A percentile compares a stretch with the other conserved stretches of the same genome.
phyloP scores from a whole-genome alignment of 2,329 filamentous ascomycete species.

The Aspergillus flavus region DNA sequence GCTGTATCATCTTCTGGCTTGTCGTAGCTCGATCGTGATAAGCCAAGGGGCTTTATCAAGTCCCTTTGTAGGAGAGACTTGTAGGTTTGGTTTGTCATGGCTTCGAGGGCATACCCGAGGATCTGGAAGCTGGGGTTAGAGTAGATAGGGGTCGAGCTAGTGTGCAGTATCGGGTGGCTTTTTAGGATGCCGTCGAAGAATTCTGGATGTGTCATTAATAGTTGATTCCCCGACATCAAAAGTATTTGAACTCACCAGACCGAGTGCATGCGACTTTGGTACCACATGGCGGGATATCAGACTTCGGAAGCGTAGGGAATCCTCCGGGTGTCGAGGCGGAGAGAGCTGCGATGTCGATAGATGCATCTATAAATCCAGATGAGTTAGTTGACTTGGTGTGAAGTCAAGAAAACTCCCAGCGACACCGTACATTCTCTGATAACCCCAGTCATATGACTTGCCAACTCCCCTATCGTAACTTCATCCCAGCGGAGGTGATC shows the following conservation, averaged over 20 bases:
- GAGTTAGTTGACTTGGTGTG: not conserved
- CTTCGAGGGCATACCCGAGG: conserved; percentile 46
- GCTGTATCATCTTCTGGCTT: not conserved
- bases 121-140: conserved; percentile 47
- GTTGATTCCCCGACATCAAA: too few relatives aligned
- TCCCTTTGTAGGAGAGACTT: conserved; percentile 38
- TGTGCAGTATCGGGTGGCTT: conserved; percentile 41
- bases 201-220: not conserved
- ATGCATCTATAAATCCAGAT: not conserved
- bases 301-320: not conserved
- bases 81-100: conserved; percentile 43
- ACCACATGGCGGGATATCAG: not conserved
- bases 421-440: not conserved
- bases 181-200: conserved; percentile 23
- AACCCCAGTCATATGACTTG: conserved; percentile 49
- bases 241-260: not conserved
- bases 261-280: not conserved
- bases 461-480: conserved; percentile 48
- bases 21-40: not conserved
- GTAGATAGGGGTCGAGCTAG: conserved; percentile 50
- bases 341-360: not conserved
- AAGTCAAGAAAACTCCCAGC: not conserved
- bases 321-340: not conserved
- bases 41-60: conserved; percentile 38
- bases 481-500: conserved; percentile 47